Base-by-base conservation (phyloP, 345 rosid genomes). In the Linum trigynum region DNA sequence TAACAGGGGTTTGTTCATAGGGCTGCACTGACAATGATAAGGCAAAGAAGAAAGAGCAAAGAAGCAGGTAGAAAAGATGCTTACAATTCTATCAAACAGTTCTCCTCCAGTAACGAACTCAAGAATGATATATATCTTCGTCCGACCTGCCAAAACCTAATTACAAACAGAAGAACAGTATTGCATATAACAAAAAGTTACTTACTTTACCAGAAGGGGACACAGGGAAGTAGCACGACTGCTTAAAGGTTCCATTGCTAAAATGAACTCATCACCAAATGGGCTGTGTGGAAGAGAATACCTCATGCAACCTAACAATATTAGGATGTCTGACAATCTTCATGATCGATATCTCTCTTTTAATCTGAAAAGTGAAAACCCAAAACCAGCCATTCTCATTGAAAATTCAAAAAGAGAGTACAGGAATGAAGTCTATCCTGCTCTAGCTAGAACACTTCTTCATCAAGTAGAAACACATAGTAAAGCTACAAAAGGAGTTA, bases 101-200 rank as follows among this genome's bases (percentile, higher is more conserved):
- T 86, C 92, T 72, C 98, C 98, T 67, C 98, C 96, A 10, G 90
- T 76, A 60, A 91, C 91, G 74, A 91, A 85, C 90, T 91, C 98
- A 53, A 91, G 80, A 70, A 91, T 66, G n/a, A 88, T 91, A 76
- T 84, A 91, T 75, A 91, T 83, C 76, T 87, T 91, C 0, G 87
- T 79, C 59, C 73, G 81, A 76, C 98, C 79, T 7, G 90, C 81
- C 83, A 91, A 82, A 16, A 91, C 96, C 98, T 88, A 69, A 39
- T 75, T 43, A 42, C 43, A 4, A 14, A 64, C 37, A 4, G 39
- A 51, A 38, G 41, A 68, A 53, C 23, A 45, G 14, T 36, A 1
- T 38, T 55, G 50, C 63, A 69, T 17, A 37, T 57, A 57, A 17
- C 14, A 38, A 65, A 65, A 63, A 5, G 11, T 59, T 32, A 12